Evolutionary conservation across 2,329 filamentous ascomycete species (phyloP).

Genomic region (Calonectria hongkongensis): DNA sequence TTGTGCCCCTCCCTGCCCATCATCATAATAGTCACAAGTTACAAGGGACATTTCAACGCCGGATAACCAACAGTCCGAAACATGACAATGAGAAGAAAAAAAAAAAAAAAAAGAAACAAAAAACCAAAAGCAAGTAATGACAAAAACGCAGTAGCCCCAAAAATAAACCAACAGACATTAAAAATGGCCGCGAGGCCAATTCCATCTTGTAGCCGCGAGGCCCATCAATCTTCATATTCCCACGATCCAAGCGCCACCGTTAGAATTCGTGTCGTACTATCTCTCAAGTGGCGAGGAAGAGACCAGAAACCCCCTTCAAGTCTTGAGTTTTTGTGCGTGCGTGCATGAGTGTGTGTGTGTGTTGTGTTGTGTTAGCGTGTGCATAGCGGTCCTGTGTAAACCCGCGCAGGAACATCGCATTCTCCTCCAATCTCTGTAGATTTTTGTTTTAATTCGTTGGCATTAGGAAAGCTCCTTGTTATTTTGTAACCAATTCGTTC

Average conservation of each 20-base stretch:
- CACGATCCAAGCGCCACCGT: slow-evolving; percentile 48
- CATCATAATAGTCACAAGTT: slow-evolving; percentile 19
- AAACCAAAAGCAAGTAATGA: neutral
- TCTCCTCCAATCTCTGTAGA: slow-evolving; percentile 35
- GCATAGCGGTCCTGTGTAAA: slow-evolving; percentile 55
- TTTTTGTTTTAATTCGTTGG: slow-evolving; percentile 32
- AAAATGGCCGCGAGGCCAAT: slow-evolving; percentile 55
- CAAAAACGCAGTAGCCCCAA: slow-evolving; percentile 21
- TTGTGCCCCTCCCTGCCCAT: slow-evolving; percentile 27
- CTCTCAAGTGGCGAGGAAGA: slow-evolving; percentile 39
- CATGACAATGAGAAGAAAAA: neutral
- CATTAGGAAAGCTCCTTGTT: slow-evolving; percentile 17
- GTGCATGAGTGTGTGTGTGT: slow-evolving; percentile 31
- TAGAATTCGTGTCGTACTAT: slow-evolving; percentile 44
- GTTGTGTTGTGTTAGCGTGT: slow-evolving; percentile 27
- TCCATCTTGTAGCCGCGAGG: slow-evolving; percentile 57
- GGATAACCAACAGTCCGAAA: slow-evolving; percentile 44
- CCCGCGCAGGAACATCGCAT: slow-evolving; percentile 52
- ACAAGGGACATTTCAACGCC: slow-evolving; percentile 49
- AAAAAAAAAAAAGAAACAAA: slow-evolving; percentile 29
- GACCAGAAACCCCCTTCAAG: slow-evolving; percentile 34
- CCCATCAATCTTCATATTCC: slow-evolving; percentile 55
- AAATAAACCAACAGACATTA: slow-evolving; percentile 48
- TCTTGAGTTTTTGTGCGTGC: slow-evolving; percentile 32
- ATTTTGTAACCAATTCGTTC: slow-evolving; percentile 46